phyloP scores from a whole-genome alignment of 768 basidiomycete genomes.

The Amanita fuliginea region DNA sequence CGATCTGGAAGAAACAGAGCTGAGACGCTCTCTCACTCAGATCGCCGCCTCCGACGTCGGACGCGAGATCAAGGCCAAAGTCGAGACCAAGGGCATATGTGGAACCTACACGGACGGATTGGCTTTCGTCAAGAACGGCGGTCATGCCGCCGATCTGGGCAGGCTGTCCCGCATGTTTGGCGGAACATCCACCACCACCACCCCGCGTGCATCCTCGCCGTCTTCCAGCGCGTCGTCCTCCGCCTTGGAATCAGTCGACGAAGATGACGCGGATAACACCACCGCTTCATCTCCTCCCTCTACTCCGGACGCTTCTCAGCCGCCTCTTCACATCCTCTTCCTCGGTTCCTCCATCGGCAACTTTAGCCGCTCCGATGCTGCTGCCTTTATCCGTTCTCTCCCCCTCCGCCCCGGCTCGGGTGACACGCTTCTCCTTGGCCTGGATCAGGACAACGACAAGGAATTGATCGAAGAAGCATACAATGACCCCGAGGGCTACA shows the following conservation, averaged over 20 bases:
- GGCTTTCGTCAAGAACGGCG: conserved; percentile 62
- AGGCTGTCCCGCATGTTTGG: neutral
- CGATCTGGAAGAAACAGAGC: conserved; percentile 82
- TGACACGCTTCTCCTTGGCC: conserved; percentile 83
- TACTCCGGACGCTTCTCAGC: conserved; percentile 32
- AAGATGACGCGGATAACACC: conserved; percentile 12
- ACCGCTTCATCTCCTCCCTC: conserved; percentile 25
- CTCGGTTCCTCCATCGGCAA: conserved; percentile 91
- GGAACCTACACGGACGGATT: conserved; percentile 90
- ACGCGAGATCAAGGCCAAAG: conserved; percentile 50
- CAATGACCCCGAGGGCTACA: conserved; percentile 69
- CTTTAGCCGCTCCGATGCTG: conserved; percentile 62
- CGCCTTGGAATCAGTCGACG: neutral
- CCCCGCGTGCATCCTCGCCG: neutral
- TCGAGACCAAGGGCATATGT: conserved; percentile 75
- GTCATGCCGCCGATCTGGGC: conserved; percentile 11
- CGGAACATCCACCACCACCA: neutral
- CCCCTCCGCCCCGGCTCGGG: conserved; percentile 65
- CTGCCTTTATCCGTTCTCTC: conserved; percentile 63
- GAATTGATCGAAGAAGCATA: conserved; percentile 76
- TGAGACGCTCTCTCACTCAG: conserved; percentile 65
- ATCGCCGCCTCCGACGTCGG: conserved; percentile 60
- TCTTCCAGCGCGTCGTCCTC: conserved; percentile 13
- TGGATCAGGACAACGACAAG: conserved; percentile 74
- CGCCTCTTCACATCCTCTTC: conserved; percentile 77